phyloP scores from a whole-genome alignment of 805 yeast genomes.

The Ogataea trehalophila region DNA sequence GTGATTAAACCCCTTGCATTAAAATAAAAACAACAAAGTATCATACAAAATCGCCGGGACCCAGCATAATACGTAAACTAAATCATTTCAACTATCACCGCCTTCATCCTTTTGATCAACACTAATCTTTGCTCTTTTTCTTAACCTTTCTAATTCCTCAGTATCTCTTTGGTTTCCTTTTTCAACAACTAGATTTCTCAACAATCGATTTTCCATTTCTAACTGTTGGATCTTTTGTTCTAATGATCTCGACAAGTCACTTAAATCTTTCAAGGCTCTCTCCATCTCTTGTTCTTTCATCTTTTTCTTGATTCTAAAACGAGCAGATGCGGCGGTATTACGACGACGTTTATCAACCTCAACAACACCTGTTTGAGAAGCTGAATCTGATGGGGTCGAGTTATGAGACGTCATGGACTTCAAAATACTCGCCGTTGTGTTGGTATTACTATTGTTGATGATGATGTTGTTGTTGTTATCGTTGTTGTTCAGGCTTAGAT shows the following conservation, averaged over 20 bases:
- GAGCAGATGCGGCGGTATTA: conserved; percentile 91
- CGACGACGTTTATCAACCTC: conserved; percentile 74
- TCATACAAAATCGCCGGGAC: background rate
- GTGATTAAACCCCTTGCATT: too few relatives aligned
- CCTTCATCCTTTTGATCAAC: conserved; percentile 14
- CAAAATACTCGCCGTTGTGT: conserved; percentile 1
- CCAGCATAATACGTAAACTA: background rate
- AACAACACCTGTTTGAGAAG: background rate
- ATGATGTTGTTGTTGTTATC: background rate
- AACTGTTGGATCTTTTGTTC: conserved; percentile 76
- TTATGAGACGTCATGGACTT: background rate
- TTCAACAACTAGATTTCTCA: conserved; percentile 78
- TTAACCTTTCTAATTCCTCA: conserved; percentile 48
- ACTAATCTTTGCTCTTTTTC: conserved; percentile 40
- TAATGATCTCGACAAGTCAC: conserved; percentile 57
- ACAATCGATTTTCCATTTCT: conserved; percentile 88
- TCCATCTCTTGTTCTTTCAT: conserved; percentile 90
- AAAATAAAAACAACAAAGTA: too few relatives aligned
- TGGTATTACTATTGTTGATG: background rate
- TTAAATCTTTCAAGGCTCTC: conserved; percentile 63
- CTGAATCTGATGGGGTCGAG: background rate
- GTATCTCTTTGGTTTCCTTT: conserved; percentile 57
- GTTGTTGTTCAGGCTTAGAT: background rate
- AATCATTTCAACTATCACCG: background rate
- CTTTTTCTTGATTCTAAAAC: conserved; percentile 90